Percentiles rank a stretch among this genome's conserved stretches.
These are phyloP conservation scores for Aspergillus novofumigatus DNA, from an alignment of 2,329 filamentous ascomycete genomes.

Conservation along the genomic window DNA sequence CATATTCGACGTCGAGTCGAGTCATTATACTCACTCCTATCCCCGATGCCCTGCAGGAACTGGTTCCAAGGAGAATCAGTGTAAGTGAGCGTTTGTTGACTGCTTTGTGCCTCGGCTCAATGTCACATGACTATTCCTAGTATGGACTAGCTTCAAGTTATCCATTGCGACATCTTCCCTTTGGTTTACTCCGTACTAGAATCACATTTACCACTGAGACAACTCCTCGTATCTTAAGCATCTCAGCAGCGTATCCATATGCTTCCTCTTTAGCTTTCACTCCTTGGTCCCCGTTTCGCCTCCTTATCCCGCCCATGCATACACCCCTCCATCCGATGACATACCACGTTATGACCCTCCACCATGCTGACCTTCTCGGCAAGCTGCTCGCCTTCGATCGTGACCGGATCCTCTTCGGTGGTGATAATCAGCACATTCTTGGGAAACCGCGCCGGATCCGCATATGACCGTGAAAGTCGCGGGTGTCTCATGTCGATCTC, in stretches of 20 bases:
- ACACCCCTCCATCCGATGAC: constrained; percentile 4
- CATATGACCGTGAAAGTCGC: constrained; percentile 1
- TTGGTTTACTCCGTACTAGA: too few species aligned
- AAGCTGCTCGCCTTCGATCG: background rate
- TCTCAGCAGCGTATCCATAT: background rate
- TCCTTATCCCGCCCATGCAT: constrained; percentile 9
- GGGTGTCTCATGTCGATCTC: background rate
- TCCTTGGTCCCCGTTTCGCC: background rate
- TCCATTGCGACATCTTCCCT: too few species aligned
- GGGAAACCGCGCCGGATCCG: background rate
- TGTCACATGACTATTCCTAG: background rate
- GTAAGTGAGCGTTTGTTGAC: background rate
- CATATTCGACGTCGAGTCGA: background rate
- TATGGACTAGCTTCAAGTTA: too few species aligned
- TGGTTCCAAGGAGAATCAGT: background rate
- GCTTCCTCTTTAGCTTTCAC: constrained; percentile 5
- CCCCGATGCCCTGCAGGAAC: background rate
- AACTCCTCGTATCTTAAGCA: background rate
- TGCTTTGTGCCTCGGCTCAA: background rate
- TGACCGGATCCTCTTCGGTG: background rate
- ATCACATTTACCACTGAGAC: background rate
- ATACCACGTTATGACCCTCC: constrained; percentile 2
- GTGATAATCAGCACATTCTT: background rate
- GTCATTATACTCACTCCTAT: background rate
- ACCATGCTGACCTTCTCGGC: background rate